Base-by-base conservation (phyloP, 192 early-diverging fungal genomes). In the Backusella tarrabulga region DNA sequence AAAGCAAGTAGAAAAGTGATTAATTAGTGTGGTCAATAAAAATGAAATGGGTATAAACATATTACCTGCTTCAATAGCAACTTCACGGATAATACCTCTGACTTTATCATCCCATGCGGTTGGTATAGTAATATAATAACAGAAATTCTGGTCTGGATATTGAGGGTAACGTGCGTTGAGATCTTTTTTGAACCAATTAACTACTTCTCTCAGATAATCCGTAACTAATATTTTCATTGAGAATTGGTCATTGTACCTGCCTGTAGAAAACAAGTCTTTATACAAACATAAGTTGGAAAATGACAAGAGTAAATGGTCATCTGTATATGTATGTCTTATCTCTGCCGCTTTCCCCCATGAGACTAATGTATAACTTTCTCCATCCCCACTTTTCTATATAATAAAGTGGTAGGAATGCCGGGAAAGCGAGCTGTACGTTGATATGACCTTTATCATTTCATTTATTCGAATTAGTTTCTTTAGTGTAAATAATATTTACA, bases 91-190 rank as follows among this genome's bases (percentile, higher is more conserved):
- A 26, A 80, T 75, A 0, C 79, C 72, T 54, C 84, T 86, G 19
- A 83, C 81, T 4, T 70, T 74, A 73, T 86, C 85, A n/a, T 77
- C 78, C 85, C 85, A 86, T 81, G 83, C 84, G 35, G 83, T 81
- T 1, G 85, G 85, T 1, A 86, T 83, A 1, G 85, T 81, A 9
- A 86, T 81, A 71, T 81, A 86, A 75, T 86, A 83, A 21, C 78
- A 60, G 7, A 12, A 1, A 0, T 15, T 15, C 2, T 44, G 11
- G 4, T 44, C 12, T 17, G 42, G 42, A 44, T 15, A 15, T 14
- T 44, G 42, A 52, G 35, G 19, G 17, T 23, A 11, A 6, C 21
- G 6, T 15, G 3, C 2, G 21, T 5, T 68, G 8, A 70, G 23
- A 41, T 15, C 2, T 38, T 3, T 70, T 7, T 41, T 41, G 40